Evolutionary conservation across 148 eudicot species (phyloP), one percentile per base, ranked within the genome.

Genomic region (Cornus kousa): DNA sequence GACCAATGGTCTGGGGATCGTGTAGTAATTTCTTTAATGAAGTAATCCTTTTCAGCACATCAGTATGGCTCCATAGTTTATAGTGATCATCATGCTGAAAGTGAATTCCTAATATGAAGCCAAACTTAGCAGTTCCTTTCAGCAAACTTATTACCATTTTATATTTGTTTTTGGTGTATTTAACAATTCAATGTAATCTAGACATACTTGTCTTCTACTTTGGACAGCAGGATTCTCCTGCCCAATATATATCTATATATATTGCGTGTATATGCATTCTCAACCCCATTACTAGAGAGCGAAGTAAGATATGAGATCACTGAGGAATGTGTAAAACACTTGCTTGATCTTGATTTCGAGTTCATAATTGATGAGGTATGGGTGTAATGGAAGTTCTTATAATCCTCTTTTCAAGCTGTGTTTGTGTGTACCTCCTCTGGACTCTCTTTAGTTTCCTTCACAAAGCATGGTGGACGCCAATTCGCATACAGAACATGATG

Each of bases 401-500:
- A 19, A 70, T 71, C 23, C 5, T 73, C 60, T 37, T 74, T 71
- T 40, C 68, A 23, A 68, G 72, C 57, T 43, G 43, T 32, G 35
- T 84, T 7, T 65, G 31, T 37, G 16, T 77, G 59, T 78, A 55
- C 78, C 28, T 82, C 7, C 9, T 84, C 5, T 65, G 82, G 74
- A 32, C 28, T 24, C 66, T 77, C 3, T 32, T 46, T 53, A 74
- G n/a, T 32, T 77, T 85, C 50, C 67, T 82, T 73, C 46, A 78
- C 81, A 85, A 85, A 50, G 72, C 78, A 75, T 87, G 82, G 80
- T 80, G 79, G 82, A 78, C 20, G 23, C 87, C 89, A 19, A 64
- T 72, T 20, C 31, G 70, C 32, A 70, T 84, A 22, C 86, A 84
- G 67, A 59, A 50, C 35, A 7, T 39, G 19, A 78, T 87, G 87